Evolutionary conservation across 1,284 basidiomycete genomes (phyloP).

Genomic region (Ganoderma lucidum): DNA sequence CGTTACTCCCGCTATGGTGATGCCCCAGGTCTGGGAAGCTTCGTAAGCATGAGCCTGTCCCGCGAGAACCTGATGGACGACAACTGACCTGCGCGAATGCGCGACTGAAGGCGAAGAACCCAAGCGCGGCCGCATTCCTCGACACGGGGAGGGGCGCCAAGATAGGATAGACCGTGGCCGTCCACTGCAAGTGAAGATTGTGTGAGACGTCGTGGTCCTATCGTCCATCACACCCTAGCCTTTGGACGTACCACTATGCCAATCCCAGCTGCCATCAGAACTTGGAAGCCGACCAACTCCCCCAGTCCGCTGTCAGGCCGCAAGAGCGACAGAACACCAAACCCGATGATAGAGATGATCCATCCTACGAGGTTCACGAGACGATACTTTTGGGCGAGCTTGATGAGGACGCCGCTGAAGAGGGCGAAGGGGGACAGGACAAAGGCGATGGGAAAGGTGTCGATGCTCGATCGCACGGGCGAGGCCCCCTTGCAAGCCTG

Average conservation of each 20-base stretch:
- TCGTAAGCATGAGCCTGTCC: neutral
- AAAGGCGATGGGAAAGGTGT: constrained; percentile 37
- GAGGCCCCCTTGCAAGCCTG: constrained; percentile 45
- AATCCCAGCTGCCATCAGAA: constrained; percentile 36
- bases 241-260: constrained; percentile 37
- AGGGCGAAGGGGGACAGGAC: constrained; percentile 38
- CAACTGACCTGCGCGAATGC: constrained; percentile 37
- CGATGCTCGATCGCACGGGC: constrained; percentile 37
- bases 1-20: constrained; percentile 47
- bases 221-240: too few relatives aligned
- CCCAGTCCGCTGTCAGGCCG: constrained; percentile 36
- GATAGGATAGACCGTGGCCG: constrained; percentile 42
- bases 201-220: neutral
- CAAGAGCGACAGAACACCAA: constrained; percentile 39
- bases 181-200: constrained; percentile 26
- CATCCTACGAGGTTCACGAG: constrained; percentile 40
- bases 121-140: constrained; percentile 41
- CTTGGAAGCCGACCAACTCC: constrained; percentile 44
- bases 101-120: constrained; percentile 44
- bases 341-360: constrained; percentile 40
- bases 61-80: too few relatives aligned
- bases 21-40: constrained; percentile 46
- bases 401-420: constrained; percentile 34
- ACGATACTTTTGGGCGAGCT: constrained; percentile 36
- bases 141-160: constrained; percentile 44